phyloP scores from a whole-genome alignment of 2,329 filamentous ascomycete species.

The Ophiocordyceps camponoti-rufipedis region DNA sequence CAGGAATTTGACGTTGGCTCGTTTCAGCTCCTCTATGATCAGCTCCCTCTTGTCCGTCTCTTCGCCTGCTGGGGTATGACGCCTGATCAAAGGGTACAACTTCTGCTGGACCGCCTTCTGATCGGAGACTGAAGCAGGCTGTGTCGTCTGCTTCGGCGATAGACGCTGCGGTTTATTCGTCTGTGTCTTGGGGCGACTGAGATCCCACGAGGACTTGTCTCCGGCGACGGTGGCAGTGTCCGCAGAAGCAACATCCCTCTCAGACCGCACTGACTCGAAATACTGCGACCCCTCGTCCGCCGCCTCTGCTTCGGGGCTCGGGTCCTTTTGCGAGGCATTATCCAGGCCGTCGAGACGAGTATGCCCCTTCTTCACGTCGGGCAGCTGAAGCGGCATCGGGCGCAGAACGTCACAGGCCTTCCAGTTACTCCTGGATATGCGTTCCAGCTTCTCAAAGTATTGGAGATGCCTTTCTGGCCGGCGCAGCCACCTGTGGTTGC shows the following conservation, averaged over 20 bases:
- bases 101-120: no score
- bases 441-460: constrained; percentile 15
- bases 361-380: constrained; percentile 6
- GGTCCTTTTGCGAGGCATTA: neutral
- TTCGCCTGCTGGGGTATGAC: no score
- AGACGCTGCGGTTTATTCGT: no score
- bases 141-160: no score
- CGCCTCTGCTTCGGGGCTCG: neutral
- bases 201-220: neutral
- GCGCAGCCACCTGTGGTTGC: constrained; percentile 16
- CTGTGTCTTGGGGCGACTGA: neutral
- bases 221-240: neutral
- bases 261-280: neutral
- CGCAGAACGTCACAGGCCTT: constrained; percentile 9
- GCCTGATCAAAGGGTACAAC: no score
- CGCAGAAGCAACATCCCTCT: neutral
- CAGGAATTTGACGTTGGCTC: constrained; percentile 11
- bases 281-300: neutral
- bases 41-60: constrained; percentile 5
- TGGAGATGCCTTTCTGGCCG: constrained; percentile 11
- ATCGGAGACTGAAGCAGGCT: no score
- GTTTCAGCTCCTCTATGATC: constrained; percentile 11
- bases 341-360: no score
- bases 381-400: constrained; percentile 16
- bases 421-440: constrained; percentile 10